Evolutionary conservation across 176 grass and related monocot genomes (phyloP).

Genomic region (Juncus inflexus): DNA sequence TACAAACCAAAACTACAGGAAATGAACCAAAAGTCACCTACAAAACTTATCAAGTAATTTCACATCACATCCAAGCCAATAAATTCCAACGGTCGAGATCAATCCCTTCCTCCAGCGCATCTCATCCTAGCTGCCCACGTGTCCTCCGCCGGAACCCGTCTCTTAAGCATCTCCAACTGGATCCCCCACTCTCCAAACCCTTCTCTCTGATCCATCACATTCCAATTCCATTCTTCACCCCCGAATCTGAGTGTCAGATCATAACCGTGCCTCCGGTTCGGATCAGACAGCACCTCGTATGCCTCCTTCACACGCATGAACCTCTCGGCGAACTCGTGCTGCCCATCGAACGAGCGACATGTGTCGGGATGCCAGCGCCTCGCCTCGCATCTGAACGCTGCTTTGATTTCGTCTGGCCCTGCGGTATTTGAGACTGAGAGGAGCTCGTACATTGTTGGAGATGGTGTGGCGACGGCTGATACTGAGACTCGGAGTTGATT

Average conservation of each 20-base stretch:
- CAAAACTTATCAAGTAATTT: no score
- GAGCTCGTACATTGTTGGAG: slow-evolving; percentile 69
- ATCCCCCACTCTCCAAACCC: slow-evolving; percentile 48
- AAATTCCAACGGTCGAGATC: background rate
- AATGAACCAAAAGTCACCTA: no score
- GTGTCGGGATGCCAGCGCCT: slow-evolving; percentile 80
- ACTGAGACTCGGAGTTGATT: background rate
- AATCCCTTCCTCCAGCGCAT: slow-evolving; percentile 6
- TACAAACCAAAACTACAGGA: no score
- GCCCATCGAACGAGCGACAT: slow-evolving; percentile 29
- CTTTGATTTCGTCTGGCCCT: slow-evolving; percentile 60
- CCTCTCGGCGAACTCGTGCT: slow-evolving; percentile 28
- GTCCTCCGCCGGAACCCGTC: slow-evolving; percentile 35
- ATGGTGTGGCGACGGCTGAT: background rate
- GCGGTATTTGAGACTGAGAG: slow-evolving; percentile 50
- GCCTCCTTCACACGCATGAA: slow-evolving; percentile 74
- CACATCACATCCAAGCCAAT: no score
- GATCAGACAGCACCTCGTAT: slow-evolving; percentile 86
- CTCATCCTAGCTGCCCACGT: slow-evolving; percentile 59
- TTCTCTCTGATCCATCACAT: background rate
- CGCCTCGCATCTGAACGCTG: slow-evolving; percentile 57
- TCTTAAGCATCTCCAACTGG: slow-evolving; percentile 49
- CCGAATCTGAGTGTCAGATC: slow-evolving; percentile 53
- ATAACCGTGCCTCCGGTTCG: slow-evolving; percentile 48
- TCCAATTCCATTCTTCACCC: background rate